Percentiles rank a stretch among this genome's conserved stretches.
Evolutionary conservation across 2,329 filamentous ascomycete genomes (phyloP).

Genomic region (Arthrobotrys musiformis): DNA sequence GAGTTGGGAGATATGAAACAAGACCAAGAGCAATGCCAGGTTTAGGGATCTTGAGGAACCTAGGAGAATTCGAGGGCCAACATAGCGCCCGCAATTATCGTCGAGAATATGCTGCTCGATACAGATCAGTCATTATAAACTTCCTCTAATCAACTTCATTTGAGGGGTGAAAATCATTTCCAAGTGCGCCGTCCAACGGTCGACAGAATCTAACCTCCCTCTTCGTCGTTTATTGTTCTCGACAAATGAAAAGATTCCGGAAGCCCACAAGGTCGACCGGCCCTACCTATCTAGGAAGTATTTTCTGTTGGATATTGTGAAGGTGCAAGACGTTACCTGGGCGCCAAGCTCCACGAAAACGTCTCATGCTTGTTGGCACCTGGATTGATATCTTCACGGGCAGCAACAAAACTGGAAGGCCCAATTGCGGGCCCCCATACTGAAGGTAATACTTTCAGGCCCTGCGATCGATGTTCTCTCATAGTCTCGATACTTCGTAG

Average conservation of each 20-base stretch:
- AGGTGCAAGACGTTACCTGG: neutral
- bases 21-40: neutral
- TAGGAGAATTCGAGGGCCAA: neutral
- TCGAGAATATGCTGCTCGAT: neutral
- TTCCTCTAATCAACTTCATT: conserved; percentile 2
- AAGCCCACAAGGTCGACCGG: neutral
- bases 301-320: neutral
- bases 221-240: neutral
- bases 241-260: neutral
- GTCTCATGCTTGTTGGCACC: neutral
- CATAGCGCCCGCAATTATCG: neutral
- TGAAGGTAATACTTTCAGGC: neutral
- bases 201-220: neutral
- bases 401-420: neutral
- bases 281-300: neutral
- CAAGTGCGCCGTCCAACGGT: neutral
- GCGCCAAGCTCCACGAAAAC: neutral
- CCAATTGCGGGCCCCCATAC: neutral
- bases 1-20: neutral
- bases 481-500: neutral
- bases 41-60: neutral
- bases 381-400: neutral
- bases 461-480: too few relatives aligned
- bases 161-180: conserved; percentile 5
- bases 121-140: neutral